Evolutionary conservation across 176 grass and related monocot genomes (phyloP), one percentile per base, ranked within the genome.

Genomic region (Aegilops umbellulata): DNA sequence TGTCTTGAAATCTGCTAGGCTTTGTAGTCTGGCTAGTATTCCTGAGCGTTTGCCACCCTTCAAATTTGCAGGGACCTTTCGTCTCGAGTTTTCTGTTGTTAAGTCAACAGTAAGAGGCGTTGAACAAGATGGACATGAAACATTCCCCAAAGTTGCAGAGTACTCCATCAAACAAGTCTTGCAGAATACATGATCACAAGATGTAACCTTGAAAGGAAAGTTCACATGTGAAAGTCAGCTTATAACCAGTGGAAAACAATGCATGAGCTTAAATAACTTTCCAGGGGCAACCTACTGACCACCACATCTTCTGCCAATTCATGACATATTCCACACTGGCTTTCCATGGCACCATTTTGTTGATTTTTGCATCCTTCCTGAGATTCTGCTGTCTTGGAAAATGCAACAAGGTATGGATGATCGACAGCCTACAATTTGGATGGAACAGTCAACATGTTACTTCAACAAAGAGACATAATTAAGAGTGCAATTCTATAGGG

Each of bases 331-430:
- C 94, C 84, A 84, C 97, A 99, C 42, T 77, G 47, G 36, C 83
- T 87, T 87, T 91, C 88, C 36, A 62, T 69, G 71, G 41, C 32
- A 42, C 78, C 65, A 77, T 86, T 71, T 80, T 31, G 85, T 76
- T 88, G 83, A 60, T 73, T 82, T 53, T 91, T 77, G 65, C 36
- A 51, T 76, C 75, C 88, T 70, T 89, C 83, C 79, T n/a, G 34
- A 75, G 32, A 80, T 69, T 47, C 25, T 81, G 86, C 78, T 81
- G 93, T 95, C 83, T 90, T 89, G 65, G 96, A 98, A 92, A 90
- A 94, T 77, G 93, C 68, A 49, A 99, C 97, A 39, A 99, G 97
- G 77, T 99, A 99, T 16, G 97, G 94, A 91, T 99, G 97, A 74
- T 96, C 97, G 67, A 94, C 92, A 39, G 97, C 97, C 97, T 98